Base-by-base conservation (phyloP, 441 rosid species). In the Pelargonium myrrhifolium region DNA sequence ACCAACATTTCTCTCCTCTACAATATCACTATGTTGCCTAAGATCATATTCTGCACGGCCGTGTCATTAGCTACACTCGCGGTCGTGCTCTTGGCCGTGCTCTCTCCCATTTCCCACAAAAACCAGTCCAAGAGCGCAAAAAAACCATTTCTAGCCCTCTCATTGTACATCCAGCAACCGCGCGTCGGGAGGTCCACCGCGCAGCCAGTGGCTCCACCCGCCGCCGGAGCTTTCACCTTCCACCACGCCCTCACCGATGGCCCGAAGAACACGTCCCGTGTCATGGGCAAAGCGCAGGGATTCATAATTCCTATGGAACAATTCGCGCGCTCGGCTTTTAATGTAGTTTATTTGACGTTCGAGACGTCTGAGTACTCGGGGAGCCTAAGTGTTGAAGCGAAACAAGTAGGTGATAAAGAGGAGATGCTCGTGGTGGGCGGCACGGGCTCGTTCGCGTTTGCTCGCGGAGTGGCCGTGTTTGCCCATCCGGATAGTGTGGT, bases 361-460 rank as follows among this genome's bases (percentile, higher is more conserved):
- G 79, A 87, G 20, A 80, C 90, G 0, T 80, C 83, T 0, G 81
- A 81, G 22, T 86, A 75, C 39, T 79, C 83, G 0, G 93, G 96
- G 2, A 93, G 91, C 70, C 74, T 89, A 3, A 75, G 88, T 61
- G 81, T 89, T n/a, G 77, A 81, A 71, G 94, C 92, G 20, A 83
- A 83, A 60, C 75, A 72, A 28, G 72, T 80, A 51, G 70, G 71
- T 58, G 58, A 75, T 9, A 53, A 47, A 39, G 86, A 86, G 70
- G 85, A 86, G 61, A 77, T 89, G 39, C 78, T 67, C 0, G 93
- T 93, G 24, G 88, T 87, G 0, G 97, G 91, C 15, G 97, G 98
- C 3, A 93, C 97, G 0, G 91, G 97, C 3, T 83, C 89, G 1
- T 89, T 93, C 8, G 96, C 96, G 0, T 90, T 90, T 70, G 90